Evolutionary conservation across 1,139 yeast species (phyloP), one percentile per base, ranked within the genome.

Genomic region (Citeromyces hawaiiensis): DNA sequence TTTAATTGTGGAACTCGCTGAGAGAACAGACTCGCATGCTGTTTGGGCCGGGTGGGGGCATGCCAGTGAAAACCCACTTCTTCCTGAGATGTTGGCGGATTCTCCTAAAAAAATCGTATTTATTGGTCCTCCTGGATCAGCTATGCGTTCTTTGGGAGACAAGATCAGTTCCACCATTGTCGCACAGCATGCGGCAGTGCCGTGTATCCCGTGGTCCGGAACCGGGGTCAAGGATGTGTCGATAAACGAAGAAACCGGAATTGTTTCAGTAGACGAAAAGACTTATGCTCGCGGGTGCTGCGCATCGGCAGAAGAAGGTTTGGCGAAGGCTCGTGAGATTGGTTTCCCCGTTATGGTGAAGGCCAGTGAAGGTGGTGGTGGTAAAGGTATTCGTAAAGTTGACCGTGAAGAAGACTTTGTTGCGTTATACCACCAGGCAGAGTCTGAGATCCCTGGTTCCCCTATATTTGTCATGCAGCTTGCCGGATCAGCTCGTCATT

Each of bases 21-120:
- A 91, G 66, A 81, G 96, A 65, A 81, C 95, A 39, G 76, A 86
- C 48, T 97, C 83, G 43, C 95, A 91, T 59, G 99, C 98, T 19
- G 99, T 91, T 44, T 91, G 99, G 99, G 98, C 99, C 30, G 99
- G 99, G 51, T 83, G 97, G 97, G 99, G 99, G 52, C 98, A 93
- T 59, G 99, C 99, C 32, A 85, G 96, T 18, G 99, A 91, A 65
- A 91, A 93, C 64, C 99, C 99, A 14, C 62, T 70, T 43, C 74
- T 91, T 49, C 99, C 99, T 36, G 98, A 91, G 63, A 77, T 73
- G 59, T 70, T 91, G 59, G 96, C 97, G 16, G 81, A 83, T 25
- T 85, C 96, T 14, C 87, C 88, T 42, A 82, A 86, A 60, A 83
- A 72, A 15, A 79, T 91, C 48, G 81, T 80, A 1, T 91, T 91